Evolutionary conservation across 2,329 filamentous ascomycete genomes (phyloP), one percentile per base, ranked within the genome.

Genomic region (Cladorrhinum sp.): DNA sequence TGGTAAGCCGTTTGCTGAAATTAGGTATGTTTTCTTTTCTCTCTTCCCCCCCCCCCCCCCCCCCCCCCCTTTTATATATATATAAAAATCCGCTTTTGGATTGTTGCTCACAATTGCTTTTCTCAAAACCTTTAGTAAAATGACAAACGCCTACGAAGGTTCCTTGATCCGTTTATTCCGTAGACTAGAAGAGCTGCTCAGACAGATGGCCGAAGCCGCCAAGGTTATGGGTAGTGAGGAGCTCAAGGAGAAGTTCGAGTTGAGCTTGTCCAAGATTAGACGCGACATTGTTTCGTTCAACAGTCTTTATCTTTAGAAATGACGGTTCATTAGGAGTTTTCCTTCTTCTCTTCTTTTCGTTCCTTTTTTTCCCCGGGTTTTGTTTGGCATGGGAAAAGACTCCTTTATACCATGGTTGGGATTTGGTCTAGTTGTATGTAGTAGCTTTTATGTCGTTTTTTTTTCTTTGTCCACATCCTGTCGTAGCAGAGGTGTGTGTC

Each of bases 181-280:
- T 58, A 90, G 95, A 20, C 81, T 99, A 29, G 95, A 99, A 76
- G 95, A 99, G 77, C 81, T 97, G 60, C 81, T 99, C 36, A 86
- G 95, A 66, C 95, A 99, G 76, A 96, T 98, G 84, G 93, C 90
- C 16, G 91, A 98, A 77, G 95, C 93, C 23, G 86, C 91, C 66
- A 98, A 97, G 78, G 93, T 97, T 64, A 99, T 99, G 95, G 95
- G 95, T 70, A 97, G 90, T 73, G 92, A 96, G 62, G 95, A 98
- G 70, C 80, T 99, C 59, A 90, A 93, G 71, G 84, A 88, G 72
- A 97, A 96, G 78, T 99, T 99, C 72, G 93, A 96, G 71, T 84
- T 87, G 67, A 89, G 91, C 63, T 78, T 99, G 68, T 81, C 83
- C 61, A 95, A 96, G 83, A 90, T 98, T 58, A 85, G 91, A 75